Evolutionary conservation across 192 early-diverging fungal species (phyloP), one percentile per base, ranked within the genome.

Genomic region (Umbelopsis vinacea): DNA sequence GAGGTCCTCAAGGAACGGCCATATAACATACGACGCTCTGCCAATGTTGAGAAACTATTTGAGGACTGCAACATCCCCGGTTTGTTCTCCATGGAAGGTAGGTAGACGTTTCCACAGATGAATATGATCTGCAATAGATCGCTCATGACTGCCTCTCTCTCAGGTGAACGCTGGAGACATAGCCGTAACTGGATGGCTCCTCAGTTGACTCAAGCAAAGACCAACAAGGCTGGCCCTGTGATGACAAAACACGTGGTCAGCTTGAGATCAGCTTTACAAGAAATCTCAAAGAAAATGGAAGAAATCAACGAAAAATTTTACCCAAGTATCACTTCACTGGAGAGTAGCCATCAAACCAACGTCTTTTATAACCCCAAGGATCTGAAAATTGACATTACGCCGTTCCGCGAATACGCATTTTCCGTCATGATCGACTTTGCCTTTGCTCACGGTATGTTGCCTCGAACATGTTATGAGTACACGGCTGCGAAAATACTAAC

Each of bases 151-250:
- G 15, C 37, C 17, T 37, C 53, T n/a, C n/a, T 69, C 19, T n/a
- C 37, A 70, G 69, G 46, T 24, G 45, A 47, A 12, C 50, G 48
- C 8, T 70, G 69, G 69, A 70, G 53, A 43, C 69, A 48, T 40
- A 54, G 50, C 15, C 69, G 69, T 14, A 52, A 70, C 10, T 70
- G 69, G 69, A 70, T 70, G 37, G 69, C 69, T 11, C 69, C 69
- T 21, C 46, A 48, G 47, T 53, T 70, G 29, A 38, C 69, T 17
- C 69, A 52, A 23, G 69, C 50, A 8, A 70, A 70, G 37, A 46
- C 46, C 2, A 54, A 35, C 69, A 47, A 52, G 50, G 48, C 50
- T 5, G 48, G 35, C 15, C 48, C 6, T 22, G 37, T 70, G 46
- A 35, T 70, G 22, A 53, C 48, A 5, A 33, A 70, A 2, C 69